Base-by-base conservation (phyloP, 805 yeast species). In the Cyberlindnera meyerae region DNA sequence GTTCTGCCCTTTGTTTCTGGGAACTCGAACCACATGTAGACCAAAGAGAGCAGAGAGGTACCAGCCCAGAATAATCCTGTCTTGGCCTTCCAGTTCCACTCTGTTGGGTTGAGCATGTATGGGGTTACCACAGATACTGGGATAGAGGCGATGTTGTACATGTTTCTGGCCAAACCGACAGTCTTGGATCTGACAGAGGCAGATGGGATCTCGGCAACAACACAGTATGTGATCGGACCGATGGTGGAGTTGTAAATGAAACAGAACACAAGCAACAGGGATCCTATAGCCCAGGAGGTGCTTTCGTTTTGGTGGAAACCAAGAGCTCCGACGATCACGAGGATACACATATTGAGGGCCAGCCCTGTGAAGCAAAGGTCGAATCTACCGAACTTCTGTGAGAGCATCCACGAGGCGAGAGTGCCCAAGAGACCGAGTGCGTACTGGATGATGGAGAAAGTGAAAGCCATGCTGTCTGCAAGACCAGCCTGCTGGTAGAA, bases 1-100 rank as follows among this genome's bases (percentile, higher is more conserved):
- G 79, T 72, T 53, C 75, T 65, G 27, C 65, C 66, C 49, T 63
- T 63, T 12, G 79, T 71, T 54, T 77, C 83, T 9, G 83, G 82
- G 44, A 75, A 62, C 37, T 70, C 67, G 53, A 72, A 71, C 60
- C 61, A 73, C 24, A 57, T 51, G 71, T 73, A 73, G 25, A 61
- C 38, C 11, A 63, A 14, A 13, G 61, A 49, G 9, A 57, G 3
- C 5, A 60, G 27, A 14, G 60, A 52, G 11, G 52, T 48, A 0
- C 65, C 76, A 31, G 66, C 69, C 62, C 68, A 71, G 39, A 71
- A 53, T 43, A 65, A 65, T 4, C 64, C 72, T 27, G 70, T 63
- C 42, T 68, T 68, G 8, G 69, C 69, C 22, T 62, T 59, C 65
- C 65, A 57, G 42, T 71, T 61, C 44, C 68, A 70, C 17, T 62